These are phyloP conservation scores for Penicillium expansum DNA, from an alignment of 2,329 filamentous ascomycete species.

Conservation along the genomic window DNA sequence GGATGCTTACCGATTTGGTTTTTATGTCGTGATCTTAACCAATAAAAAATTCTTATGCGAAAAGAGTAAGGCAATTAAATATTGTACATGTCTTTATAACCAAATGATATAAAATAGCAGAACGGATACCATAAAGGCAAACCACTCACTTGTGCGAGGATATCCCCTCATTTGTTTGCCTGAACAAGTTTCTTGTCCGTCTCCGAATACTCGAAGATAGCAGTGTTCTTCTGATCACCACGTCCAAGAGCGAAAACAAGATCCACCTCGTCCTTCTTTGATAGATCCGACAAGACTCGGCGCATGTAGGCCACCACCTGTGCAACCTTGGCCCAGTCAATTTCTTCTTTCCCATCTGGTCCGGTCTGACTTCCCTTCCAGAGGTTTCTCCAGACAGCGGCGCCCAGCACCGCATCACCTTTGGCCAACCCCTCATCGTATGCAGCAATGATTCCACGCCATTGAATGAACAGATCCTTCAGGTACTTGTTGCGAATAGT, in stretches of 20 bases:
- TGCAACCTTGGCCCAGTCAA: conserved; percentile 61
- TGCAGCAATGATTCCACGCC: conserved; percentile 79
- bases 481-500: conserved; percentile 59
- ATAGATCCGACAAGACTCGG: conserved; percentile 54
- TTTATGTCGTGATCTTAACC: not conserved
- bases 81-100: conserved; percentile 16
- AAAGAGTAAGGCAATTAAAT: conserved; percentile 6
- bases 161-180: conserved; percentile 19
- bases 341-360: conserved; percentile 42
- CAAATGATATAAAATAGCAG: not conserved
- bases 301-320: conserved; percentile 64
- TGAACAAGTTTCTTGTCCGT: conserved; percentile 43
- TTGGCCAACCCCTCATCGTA: conserved; percentile 49
- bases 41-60: not conserved
- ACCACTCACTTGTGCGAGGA: not conserved
- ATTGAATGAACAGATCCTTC: conserved; percentile 91
- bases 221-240: conserved; percentile 33
- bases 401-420: conserved; percentile 47
- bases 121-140: not conserved
- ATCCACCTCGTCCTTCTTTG: conserved; percentile 53
- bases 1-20: not conserved
- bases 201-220: conserved; percentile 36
- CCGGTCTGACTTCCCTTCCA: conserved; percentile 67
- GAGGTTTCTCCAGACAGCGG: conserved; percentile 90
- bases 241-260: conserved; percentile 52